Evolutionary conservation across 805 yeast species (phyloP).

Genomic region (Kazachstania kunashirensis): DNA sequence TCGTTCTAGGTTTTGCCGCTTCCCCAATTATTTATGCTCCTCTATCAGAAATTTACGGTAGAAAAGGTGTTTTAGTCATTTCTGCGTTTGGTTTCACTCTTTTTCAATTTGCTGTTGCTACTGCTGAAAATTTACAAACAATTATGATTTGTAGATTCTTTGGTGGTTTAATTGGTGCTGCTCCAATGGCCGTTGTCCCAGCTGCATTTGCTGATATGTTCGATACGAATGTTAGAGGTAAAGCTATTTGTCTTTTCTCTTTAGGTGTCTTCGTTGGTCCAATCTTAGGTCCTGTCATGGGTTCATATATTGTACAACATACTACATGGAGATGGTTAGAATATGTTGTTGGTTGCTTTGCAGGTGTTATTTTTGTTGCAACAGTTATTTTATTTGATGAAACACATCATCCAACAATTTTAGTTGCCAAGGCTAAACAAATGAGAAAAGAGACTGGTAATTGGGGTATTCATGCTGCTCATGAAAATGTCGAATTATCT

Average conservation of each 20-base stretch:
- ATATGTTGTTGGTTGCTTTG: conserved; percentile 58
- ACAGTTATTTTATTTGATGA: conserved; percentile 43
- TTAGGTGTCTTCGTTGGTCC: conserved; percentile 75
- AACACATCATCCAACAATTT: conserved; percentile 61
- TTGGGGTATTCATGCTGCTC: conserved; percentile 78
- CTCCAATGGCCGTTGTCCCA: conserved; percentile 78
- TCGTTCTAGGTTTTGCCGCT: conserved; percentile 83
- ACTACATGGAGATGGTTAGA: conserved; percentile 82
- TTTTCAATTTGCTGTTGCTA: conserved; percentile 66
- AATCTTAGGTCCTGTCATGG: conserved; percentile 71
- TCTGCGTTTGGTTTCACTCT: conserved; percentile 49
- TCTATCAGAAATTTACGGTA: conserved; percentile 66
- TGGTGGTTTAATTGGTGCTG: conserved; percentile 74
- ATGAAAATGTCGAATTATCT: conserved; percentile 51
- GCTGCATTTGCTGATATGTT: conserved; percentile 82
- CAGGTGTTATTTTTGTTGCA: conserved; percentile 32
- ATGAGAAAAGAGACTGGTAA: conserved; percentile 62
- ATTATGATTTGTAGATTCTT: conserved; percentile 69
- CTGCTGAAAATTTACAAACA: conserved; percentile 70
- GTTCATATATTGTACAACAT: conserved; percentile 55
- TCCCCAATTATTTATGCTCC: conserved; percentile 94
- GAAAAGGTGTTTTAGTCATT: conserved; percentile 49
- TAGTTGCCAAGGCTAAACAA: conserved; percentile 51
- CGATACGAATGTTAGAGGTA: conserved; percentile 57
- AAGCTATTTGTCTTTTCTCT: conserved; percentile 63